Evolutionary conservation across 345 rosid species (phyloP).

Genomic region (Eucalyptus marginata): DNA sequence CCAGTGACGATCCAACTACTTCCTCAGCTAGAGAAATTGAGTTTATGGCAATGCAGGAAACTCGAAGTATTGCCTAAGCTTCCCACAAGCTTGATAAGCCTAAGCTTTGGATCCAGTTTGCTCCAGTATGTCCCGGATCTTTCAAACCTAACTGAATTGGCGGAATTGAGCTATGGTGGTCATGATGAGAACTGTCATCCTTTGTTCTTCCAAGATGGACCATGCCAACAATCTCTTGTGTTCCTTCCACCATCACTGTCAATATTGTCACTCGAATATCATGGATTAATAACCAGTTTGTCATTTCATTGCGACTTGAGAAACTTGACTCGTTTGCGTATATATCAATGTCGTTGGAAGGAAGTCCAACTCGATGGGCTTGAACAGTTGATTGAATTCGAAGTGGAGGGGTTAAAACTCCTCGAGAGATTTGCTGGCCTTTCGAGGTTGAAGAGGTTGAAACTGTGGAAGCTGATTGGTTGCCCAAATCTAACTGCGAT

Average conservation of each 20-base stretch:
- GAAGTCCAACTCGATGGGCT: neutral
- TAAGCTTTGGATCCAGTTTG: neutral
- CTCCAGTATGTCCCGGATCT: neutral
- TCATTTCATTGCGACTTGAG: neutral
- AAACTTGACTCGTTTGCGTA: neutral
- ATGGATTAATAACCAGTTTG: neutral
- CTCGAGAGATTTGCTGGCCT: neutral
- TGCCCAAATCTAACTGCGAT: neutral
- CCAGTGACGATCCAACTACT: neutral
- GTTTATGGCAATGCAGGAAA: neutral
- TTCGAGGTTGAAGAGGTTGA: neutral
- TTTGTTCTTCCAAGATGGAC: neutral
- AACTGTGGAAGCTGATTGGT: neutral
- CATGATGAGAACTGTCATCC: neutral
- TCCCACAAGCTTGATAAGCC: neutral
- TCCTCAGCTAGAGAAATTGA: neutral
- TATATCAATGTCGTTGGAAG: neutral
- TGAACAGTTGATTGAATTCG: neutral
- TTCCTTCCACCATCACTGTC: neutral
- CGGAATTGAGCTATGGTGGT: neutral
- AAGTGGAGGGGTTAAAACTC: neutral
- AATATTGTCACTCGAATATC: neutral
- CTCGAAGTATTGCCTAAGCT: neutral
- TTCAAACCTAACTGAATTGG: neutral
- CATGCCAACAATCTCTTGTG: neutral